Base-by-base conservation (phyloP, 2,329 filamentous ascomycete genomes). In the Diplodia mutila region DNA sequence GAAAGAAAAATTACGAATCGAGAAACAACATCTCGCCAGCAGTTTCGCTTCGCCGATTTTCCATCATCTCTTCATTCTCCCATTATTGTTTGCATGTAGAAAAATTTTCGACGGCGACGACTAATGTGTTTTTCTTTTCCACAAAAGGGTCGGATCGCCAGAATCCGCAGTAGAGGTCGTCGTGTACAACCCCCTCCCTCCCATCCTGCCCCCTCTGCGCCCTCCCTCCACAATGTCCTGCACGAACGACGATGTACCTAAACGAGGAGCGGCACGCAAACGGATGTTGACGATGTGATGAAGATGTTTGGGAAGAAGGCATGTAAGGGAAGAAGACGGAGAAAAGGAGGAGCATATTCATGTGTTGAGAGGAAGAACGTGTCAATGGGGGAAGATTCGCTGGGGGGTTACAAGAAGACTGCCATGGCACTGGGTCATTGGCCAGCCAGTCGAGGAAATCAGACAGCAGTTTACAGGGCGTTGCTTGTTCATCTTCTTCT, bases 71-170 rank as follows among this genome's bases (percentile, higher is more conserved):
- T 39, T 54, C 27, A 34, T 34, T 32, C 18, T 57, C 34, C n/a
- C 49, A 8, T 27, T 52, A 18, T 52, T 52, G 25, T 46, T 27
- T 46, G 21, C 55, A 46, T 59, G 55, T 59, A 59, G 55, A 59
- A 59, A 57, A 59, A 14, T 25, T 52, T 51, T 59, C 55, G 55
- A 59, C 55, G 55, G 55, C 55, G 55, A 59, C 55, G 55, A 59
- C 55, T 59, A 59, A 59, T 59, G 55, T 59, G 37, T 59, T 34
- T 59, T 59, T 29, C 42, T 25, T 29, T 46, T 57, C n/a, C 53
- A 23, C 55, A 59, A 57, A 46, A 42, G 55, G 37, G 37, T 59
- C 34, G 37, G 53, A 57, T 39, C 53, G 53, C 32, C 53, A 18
- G n/a, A 57, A 25, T n/a, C n/a, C 37, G 53, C 27, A 57, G 34